A percentile compares a stretch with the other conserved stretches of the same genome.
phyloP scores from a whole-genome alignment of 1,284 basidiomycete species.

The Trichosporon ovoides region DNA sequence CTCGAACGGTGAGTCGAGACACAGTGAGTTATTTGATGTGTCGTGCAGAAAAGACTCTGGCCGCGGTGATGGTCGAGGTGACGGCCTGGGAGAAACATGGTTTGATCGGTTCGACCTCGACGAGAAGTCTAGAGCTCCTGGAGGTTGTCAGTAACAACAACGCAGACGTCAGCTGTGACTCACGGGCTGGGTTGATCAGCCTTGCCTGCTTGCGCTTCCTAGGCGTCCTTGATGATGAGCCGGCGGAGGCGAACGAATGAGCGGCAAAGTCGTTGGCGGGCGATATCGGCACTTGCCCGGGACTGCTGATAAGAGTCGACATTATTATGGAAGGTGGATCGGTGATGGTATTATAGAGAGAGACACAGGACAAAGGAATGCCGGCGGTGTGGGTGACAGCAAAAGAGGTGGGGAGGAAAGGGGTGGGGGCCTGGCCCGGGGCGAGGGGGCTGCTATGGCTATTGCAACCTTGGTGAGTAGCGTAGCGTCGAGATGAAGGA shows the following conservation, averaged over 20 bases:
- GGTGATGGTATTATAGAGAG: too few species aligned
- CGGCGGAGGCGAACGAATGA: background rate
- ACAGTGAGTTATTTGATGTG: background rate
- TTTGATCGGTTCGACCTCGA: background rate
- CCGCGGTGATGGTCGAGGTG: too few species aligned
- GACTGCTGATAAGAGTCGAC: background rate
- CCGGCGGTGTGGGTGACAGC: too few species aligned
- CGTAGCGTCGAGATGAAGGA: too few species aligned
- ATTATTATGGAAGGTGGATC: too few species aligned
- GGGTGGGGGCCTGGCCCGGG: background rate
- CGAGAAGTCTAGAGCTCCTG: slow-evolving; percentile 7
- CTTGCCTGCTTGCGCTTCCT: slow-evolving; percentile 12
- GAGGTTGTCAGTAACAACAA: background rate
- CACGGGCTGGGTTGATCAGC: slow-evolving; percentile 12
- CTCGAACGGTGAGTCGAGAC: slow-evolving; percentile 1
- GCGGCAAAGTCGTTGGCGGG: background rate
- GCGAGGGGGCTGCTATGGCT: too few species aligned
- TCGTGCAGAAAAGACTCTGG: slow-evolving; percentile 1
- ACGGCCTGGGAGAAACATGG: background rate
- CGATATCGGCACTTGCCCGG: background rate
- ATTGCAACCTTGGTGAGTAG: too few species aligned
- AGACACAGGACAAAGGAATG: too few species aligned
- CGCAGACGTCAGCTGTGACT: background rate
- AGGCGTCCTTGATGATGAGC: slow-evolving; percentile 4
- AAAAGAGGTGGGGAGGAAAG: background rate